Percentiles rank a stretch among this genome's conserved stretches.
These are phyloP conservation scores for Coniochaeta hoffmannii DNA, from an alignment of 2,329 filamentous ascomycete species.

Conservation along the genomic window DNA sequence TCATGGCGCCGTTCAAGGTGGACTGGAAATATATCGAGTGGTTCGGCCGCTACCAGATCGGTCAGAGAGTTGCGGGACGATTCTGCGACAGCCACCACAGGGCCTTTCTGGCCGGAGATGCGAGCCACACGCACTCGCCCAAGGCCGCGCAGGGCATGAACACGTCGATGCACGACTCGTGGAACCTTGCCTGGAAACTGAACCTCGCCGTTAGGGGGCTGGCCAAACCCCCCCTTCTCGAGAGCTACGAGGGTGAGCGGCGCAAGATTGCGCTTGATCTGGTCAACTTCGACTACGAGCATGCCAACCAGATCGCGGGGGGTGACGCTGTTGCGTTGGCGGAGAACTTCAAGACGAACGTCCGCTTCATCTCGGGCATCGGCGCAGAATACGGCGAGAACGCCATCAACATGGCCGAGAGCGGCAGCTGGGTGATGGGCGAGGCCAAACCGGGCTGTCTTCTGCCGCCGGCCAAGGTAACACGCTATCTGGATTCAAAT, in stretches of 20 bases:
- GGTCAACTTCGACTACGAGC: conserved; percentile 49
- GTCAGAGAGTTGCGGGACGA: conserved; percentile 61
- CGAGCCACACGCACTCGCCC: conserved; percentile 65
- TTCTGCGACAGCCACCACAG: conserved; percentile 56
- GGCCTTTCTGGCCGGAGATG: conserved; percentile 64
- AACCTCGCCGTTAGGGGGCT: conserved; percentile 48
- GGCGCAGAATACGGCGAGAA: conserved; percentile 52
- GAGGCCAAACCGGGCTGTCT: conserved; percentile 46
- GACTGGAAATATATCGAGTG: conserved; percentile 56
- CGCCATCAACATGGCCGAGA: conserved; percentile 37
- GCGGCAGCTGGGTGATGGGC: conserved; percentile 33
- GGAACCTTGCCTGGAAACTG: conserved; percentile 51
- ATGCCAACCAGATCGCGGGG: conserved; percentile 41
- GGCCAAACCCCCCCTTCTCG: conserved; percentile 44
- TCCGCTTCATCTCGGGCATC: conserved; percentile 60
- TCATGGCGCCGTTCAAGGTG: conserved; percentile 50
- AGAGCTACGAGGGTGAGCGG: conserved; percentile 57
- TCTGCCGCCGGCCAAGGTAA: conserved; percentile 62
- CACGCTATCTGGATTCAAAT: conserved; percentile 70
- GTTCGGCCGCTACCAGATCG: conserved; percentile 67
- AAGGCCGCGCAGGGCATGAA: conserved; percentile 67
- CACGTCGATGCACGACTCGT: conserved; percentile 50
- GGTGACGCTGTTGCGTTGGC: conserved; percentile 53
- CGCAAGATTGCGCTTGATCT: conserved; percentile 53
- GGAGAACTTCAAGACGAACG: conserved; percentile 58